Base-by-base conservation (phyloP, 2,329 filamentous ascomycete species). In the Fusarium transvaalense region DNA sequence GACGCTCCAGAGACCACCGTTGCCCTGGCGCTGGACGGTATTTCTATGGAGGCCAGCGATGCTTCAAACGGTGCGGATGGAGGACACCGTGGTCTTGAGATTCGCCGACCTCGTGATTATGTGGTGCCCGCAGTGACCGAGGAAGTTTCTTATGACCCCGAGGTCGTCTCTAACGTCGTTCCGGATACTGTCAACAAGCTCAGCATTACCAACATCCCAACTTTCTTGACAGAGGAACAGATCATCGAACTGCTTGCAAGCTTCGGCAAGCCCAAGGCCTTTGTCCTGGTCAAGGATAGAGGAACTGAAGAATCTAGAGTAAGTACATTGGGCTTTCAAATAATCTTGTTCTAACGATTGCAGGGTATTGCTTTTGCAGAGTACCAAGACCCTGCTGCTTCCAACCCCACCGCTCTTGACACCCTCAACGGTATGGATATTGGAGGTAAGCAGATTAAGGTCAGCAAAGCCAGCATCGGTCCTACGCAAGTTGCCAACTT, bases 351-450 rank as follows among this genome's bases (percentile, higher is more conserved):
- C 77, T 81, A 78, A 82, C 68, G 52, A 31, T 27, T 48, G 21
- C 32, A 97, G 91, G 96, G 96, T 32, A 94, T 99, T 74, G 95
- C 95, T 1, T 99, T 99, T 83, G 97, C 93, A 81, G 97, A 99
- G 80, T 99, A 97, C 74, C 85, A 88, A 55, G 93, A 98, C 65
- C 86, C 93, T 10, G 77, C 85, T 10, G 62, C 70, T 19, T 86
- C 88, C 38, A 97, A 96, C 25, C 90, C 92, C 60, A 91, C 95
- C 62, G 96, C 96, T 14, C 91, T 98, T 15, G 92, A 97, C 71
- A 93, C 93, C 13, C 83, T 99, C 31, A 95, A 98, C 74, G 92
- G 92, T 34, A 97, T 99, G 91, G 92, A 96, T 69, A 88, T 99
- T 15, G 94, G 93, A 39, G 94, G 97, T 66, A 91, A 91, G 74